These are phyloP conservation scores for Penicillium griseofulvum DNA, from an alignment of 2,329 filamentous ascomycete genomes.

Conservation along the genomic window DNA sequence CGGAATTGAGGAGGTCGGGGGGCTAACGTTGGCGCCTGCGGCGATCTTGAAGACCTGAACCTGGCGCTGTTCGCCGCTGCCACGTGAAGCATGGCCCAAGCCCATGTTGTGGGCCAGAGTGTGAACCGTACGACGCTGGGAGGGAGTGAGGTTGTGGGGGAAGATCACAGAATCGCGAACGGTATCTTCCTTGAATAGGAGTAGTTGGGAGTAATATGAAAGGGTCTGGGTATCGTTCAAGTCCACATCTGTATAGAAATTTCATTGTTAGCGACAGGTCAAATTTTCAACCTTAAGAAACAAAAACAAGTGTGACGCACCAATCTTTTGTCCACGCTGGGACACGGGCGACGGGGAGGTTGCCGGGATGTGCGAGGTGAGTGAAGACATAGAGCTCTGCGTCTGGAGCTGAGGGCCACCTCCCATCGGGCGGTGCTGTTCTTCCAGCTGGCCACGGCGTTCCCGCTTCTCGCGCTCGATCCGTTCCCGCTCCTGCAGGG, in stretches of 20 bases:
- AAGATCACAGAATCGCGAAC: constrained; percentile 80
- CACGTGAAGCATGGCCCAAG: constrained; percentile 84
- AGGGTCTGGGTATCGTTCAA: constrained; percentile 87
- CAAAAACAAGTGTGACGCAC: constrained; percentile 20
- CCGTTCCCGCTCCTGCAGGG: constrained; percentile 86
- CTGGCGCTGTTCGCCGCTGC: constrained; percentile 80
- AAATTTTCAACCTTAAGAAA: neutral
- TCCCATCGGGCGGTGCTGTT: constrained; percentile 80
- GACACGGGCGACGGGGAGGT: constrained; percentile 68
- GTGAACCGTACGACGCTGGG: constrained; percentile 86
- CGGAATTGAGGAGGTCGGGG: constrained; percentile 61
- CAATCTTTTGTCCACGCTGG: constrained; percentile 44
- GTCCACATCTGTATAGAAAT: constrained; percentile 62
- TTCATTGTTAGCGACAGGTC: constrained; percentile 1
- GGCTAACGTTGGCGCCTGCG: constrained; percentile 56
- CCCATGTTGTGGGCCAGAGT: constrained; percentile 94
- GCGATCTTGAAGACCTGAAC: constrained; percentile 75
- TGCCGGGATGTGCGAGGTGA: constrained; percentile 63
- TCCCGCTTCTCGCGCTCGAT: constrained; percentile 98
- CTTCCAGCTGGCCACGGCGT: constrained; percentile 90
- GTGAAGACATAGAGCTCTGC: constrained; percentile 81
- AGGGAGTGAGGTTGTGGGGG: constrained; percentile 72
- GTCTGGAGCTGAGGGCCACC: constrained; percentile 65
- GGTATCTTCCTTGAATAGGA: constrained; percentile 80
- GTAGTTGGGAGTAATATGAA: constrained; percentile 83